Conservation (phyloP, 352 stramenopile species). For the Blastocystis hominis region DNA sequence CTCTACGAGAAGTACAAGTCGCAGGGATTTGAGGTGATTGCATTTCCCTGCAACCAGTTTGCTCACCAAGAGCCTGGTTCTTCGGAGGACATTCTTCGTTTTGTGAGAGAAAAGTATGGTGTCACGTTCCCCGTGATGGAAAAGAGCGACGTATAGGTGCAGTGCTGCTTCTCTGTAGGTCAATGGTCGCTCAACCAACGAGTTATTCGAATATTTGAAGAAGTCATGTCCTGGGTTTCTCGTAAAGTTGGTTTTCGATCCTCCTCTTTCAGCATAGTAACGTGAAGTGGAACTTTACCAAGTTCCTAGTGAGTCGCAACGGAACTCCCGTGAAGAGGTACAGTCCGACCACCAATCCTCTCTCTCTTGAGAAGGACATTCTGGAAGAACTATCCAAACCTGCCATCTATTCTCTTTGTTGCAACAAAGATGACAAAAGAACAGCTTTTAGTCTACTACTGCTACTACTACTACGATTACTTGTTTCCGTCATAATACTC, state of each 20-base stretch:
- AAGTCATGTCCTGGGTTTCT: slow-evolving; percentile 62
- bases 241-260: background rate
- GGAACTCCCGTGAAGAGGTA: slow-evolving; percentile 64
- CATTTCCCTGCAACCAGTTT: slow-evolving; percentile 67
- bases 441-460: background rate
- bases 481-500: slow-evolving; percentile 56
- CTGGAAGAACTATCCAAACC: slow-evolving; percentile 58
- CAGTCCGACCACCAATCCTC: slow-evolving; percentile 59
- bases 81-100: slow-evolving; percentile 64
- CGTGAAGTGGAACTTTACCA: slow-evolving; percentile 71
- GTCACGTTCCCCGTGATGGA: slow-evolving; percentile 65
- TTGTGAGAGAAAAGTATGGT: slow-evolving; percentile 64
- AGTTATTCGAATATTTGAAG: slow-evolving; percentile 71
- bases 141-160: slow-evolving; percentile 67
- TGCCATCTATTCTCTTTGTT: background rate
- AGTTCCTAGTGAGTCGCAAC: slow-evolving; percentile 66
- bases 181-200: slow-evolving; percentile 67
- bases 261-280: background rate
- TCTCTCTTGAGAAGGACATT: slow-evolving; percentile 64
- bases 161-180: background rate
- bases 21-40: slow-evolving; percentile 62
- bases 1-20: slow-evolving; percentile 63
- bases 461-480: background rate
- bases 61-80: slow-evolving; percentile 65
- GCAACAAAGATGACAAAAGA: background rate